Base-by-base conservation (phyloP, 306 rosid species). In the Fragaria nilgerrensis region DNA sequence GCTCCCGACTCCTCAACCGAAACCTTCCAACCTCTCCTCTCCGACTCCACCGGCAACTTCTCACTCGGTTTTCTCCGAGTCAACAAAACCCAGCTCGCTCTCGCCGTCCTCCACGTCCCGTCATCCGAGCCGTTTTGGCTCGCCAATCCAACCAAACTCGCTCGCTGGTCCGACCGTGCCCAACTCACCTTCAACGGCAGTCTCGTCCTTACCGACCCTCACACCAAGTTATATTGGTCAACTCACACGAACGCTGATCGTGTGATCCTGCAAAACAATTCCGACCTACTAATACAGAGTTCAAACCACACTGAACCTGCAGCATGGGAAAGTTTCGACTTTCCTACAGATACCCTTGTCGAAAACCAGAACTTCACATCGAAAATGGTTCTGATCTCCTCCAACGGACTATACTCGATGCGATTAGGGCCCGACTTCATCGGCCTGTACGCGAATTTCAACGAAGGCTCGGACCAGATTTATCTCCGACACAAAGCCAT, bases 21-120 rank as follows among this genome's bases (percentile, higher is more conserved):
- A 8, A 48, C 92, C 66, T 95, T 95, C 83, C 96, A 92, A 58
- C 32, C 96, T 5, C 58, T 95, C 58, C 88, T 95, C 39, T 67
- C 2, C 29, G 98, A 95, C 70, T 70, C 85, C 5, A 80, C 67
- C 0, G 90, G 85, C 0, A 90, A 90, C 66, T 88, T 95, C 82
- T 90, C 98, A 0, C 75, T 95, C 4, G 93, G 97, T 12, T 90
- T 95, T 83, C 96, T 90, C 89, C 94, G 96, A 16, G 75, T 78
- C 36, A 79, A 85, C 59, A 71, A 16, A 36, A 74, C 84, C 82
- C 84, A 82, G 50, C 91, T 95, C 5, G 61, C 90, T 25, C 89
- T 95, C 5, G 90, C 87, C 1, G 68, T 95, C 66, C 44, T 95
- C 62, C 98, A 95, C 82, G 78, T 89, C 55, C 76, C 89, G 2